A percentile compares a stretch with the other conserved stretches of the same genome.
These are phyloP conservation scores for Calonectria honghensis DNA, from an alignment of 2,329 filamentous ascomycete genomes.

Conservation along the genomic window DNA sequence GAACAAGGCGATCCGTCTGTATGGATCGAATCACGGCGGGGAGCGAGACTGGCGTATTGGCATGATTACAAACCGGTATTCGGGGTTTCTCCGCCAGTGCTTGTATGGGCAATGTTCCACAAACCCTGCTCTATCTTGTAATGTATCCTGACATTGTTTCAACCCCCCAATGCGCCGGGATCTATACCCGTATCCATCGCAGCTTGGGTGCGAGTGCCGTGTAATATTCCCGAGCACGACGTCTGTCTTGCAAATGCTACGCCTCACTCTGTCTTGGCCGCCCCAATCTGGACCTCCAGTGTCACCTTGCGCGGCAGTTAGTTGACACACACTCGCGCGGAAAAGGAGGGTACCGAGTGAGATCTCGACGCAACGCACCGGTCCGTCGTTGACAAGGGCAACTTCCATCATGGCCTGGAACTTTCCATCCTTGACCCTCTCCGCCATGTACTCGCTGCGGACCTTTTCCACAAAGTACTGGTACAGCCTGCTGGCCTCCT, in stretches of 20 bases:
- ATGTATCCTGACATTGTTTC: slow-evolving; percentile 17
- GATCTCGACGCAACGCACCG: slow-evolving; percentile 66
- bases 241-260: slow-evolving; percentile 23
- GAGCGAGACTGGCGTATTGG: slow-evolving; percentile 20
- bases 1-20: slow-evolving; percentile 9
- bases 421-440: slow-evolving; percentile 93
- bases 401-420: slow-evolving; percentile 99
- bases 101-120: slow-evolving; percentile 13
- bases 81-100: background rate
- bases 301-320: slow-evolving; percentile 36
- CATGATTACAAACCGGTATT: slow-evolving; percentile 24
- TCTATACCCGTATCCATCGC: slow-evolving; percentile 20
- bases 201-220: background rate
- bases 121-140: slow-evolving; percentile 17
- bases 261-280: slow-evolving; percentile 28
- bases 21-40: slow-evolving; percentile 12
- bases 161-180: slow-evolving; percentile 19
- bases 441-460: slow-evolving; percentile 80
- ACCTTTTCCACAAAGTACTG: slow-evolving; percentile 88
- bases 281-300: slow-evolving; percentile 37
- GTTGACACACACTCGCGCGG: slow-evolving; percentile 3
- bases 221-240: slow-evolving; percentile 7
- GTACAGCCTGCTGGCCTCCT: slow-evolving; percentile 88
- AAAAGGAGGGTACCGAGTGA: slow-evolving; percentile 17
- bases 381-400: slow-evolving; percentile 89